Evolutionary conservation across 2,329 filamentous ascomycete genomes (phyloP), one percentile per base, ranked within the genome.

Genomic region (Colletotrichum trifolii): DNA sequence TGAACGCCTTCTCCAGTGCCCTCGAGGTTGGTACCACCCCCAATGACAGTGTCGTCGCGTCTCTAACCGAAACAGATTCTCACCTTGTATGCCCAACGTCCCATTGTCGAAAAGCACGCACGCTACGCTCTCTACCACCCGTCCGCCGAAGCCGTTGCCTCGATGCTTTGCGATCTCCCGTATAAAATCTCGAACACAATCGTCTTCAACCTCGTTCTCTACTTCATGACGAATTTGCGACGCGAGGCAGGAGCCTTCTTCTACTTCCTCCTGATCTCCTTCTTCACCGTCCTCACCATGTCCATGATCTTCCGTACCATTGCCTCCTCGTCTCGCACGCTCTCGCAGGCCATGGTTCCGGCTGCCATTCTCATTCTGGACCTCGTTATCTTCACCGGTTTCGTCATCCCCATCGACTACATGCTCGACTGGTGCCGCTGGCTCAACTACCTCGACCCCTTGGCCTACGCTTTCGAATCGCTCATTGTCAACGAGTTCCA

Each of bases 91-190:
- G 87, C 92, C 2, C 94, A 97, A 85, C 90, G 94, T 42, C 91
- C 92, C 1, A 97, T 97, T 71, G 93, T 97, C 66, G 93, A 97
- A 74, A 97, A 97, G 75, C 94, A 97, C 71, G 81, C 85, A 60
- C 88, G 91, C 63, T 97, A 97, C 74, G 93, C 94, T 15, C 84
- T 97, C 15, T 97, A 97, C 72, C 94, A 97, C 72, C 93, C 94
- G 0, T 94, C 91, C 9, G 91, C 93, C 13, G 94, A 97, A 82
- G 92, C 93, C n/a, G 84, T 93, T 64, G 88, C 92, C 0, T 96
- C 92, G 9, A 96, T 97, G 90, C 78, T 97, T 36, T 91, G 87
- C 67, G 94, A 97, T 71, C 79, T 97, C 78, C 94, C 94, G 0
- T 93, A 93, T 77, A 97, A 96, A 76, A 77, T 96, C 8, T 42